These are phyloP conservation scores for Trypanosoma vivax DNA, from an alignment of 208 protist species.

Conservation along the genomic window DNA sequence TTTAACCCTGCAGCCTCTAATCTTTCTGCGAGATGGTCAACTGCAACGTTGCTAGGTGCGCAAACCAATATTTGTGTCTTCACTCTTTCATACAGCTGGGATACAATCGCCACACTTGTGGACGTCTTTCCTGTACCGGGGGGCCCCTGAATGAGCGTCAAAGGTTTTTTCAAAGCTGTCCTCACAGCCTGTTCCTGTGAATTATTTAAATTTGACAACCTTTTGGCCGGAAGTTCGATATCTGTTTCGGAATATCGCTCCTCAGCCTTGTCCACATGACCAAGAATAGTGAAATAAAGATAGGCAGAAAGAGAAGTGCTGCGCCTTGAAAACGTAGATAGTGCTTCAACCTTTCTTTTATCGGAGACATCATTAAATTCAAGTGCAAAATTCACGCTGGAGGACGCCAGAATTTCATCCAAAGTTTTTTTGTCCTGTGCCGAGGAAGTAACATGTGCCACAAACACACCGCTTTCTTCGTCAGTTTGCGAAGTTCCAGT, in stretches of 20 bases:
- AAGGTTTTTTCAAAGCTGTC: slow-evolving; percentile 70
- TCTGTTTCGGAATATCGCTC: slow-evolving; percentile 7
- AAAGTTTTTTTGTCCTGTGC: slow-evolving; percentile 28
- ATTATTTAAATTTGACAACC: slow-evolving; percentile 89
- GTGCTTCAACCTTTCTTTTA: slow-evolving; percentile 82
- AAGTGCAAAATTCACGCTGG: slow-evolving; percentile 12
- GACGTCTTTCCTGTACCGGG: slow-evolving; percentile 97
- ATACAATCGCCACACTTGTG: slow-evolving; percentile 93
- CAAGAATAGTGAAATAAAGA: slow-evolving; percentile 92
- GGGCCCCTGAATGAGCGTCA: slow-evolving; percentile 33
- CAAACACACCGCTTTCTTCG: slow-evolving; percentile 23
- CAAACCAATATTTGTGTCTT: slow-evolving; percentile 46
- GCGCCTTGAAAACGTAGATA: slow-evolving; percentile 85
- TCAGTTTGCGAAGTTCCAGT: not conserved
- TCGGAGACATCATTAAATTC: slow-evolving; percentile 47
- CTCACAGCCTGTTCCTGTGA: slow-evolving; percentile 81
- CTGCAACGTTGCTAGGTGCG: slow-evolving; percentile 96
- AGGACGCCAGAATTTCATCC: slow-evolving; percentile 93
- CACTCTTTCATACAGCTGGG: slow-evolving; percentile 74
- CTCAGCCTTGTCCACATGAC: slow-evolving; percentile 39
- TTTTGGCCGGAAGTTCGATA: slow-evolving; percentile 16
- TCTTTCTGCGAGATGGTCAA: slow-evolving; percentile 95
- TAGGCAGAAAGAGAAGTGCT: slow-evolving; percentile 70
- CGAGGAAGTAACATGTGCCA: not conserved
- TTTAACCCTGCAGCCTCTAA: slow-evolving; percentile 92